These are phyloP conservation scores for Aaosphaeria arxii DNA, from an alignment of 2,329 filamentous ascomycete genomes.

Conservation along the genomic window DNA sequence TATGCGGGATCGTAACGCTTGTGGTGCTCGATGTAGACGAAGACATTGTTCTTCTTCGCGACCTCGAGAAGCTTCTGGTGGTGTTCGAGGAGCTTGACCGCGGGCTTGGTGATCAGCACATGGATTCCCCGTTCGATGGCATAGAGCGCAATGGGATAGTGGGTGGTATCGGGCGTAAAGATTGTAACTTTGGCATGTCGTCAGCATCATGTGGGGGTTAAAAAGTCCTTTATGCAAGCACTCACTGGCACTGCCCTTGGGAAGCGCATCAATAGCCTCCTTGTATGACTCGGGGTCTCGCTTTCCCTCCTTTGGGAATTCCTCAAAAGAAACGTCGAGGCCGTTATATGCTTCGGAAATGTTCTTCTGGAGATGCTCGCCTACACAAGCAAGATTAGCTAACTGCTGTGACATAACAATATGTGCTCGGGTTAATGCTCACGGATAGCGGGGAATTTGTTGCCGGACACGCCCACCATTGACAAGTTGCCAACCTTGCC, in stretches of 20 bases:
- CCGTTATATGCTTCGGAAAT: conserved; percentile 85
- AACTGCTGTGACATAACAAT: background rate
- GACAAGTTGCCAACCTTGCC: conserved; percentile 82
- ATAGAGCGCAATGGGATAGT: conserved; percentile 88
- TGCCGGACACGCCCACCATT: conserved; percentile 88
- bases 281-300: conserved; percentile 84
- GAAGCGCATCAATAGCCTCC: conserved; percentile 77
- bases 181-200: conserved; percentile 61
- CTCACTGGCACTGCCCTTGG: conserved; percentile 70
- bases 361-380: conserved; percentile 81
- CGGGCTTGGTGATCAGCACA: conserved; percentile 91
- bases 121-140: conserved; percentile 86
- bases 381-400: conserved; percentile 43
- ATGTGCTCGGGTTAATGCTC: conserved; percentile 37
- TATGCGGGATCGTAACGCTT: conserved; percentile 95
- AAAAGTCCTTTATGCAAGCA: background rate
- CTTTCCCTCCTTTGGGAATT: conserved; percentile 71
- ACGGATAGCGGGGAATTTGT: conserved; percentile 90
- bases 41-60: conserved; percentile 71
- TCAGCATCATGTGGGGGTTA: background rate
- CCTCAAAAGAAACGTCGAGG: conserved; percentile 81
- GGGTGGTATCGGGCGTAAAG: conserved; percentile 91
- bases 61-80: conserved; percentile 74
- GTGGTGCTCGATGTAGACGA: conserved; percentile 94
- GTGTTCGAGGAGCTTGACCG: conserved; percentile 78